Evolutionary conservation across 129 eudicot species (phyloP), one percentile per base, ranked within the genome.

Genomic region (Pseudognaphalium luteoalbum): DNA sequence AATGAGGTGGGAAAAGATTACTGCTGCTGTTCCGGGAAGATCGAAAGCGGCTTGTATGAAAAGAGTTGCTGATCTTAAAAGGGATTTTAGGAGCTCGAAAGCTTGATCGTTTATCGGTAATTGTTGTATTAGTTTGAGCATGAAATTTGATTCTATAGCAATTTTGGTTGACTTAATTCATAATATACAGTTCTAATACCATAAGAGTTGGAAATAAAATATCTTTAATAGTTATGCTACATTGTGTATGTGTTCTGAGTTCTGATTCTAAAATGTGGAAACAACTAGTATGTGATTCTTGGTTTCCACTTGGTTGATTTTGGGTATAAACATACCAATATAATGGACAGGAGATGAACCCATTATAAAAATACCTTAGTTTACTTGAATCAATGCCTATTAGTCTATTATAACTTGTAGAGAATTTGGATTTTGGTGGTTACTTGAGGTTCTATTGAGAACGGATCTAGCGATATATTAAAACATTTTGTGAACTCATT

Each of bases 1-100:
- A 0, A 85, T 87, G 98, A 86, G 98, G 78, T 94, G 98, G 98
- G 98, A 94, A 91, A 94, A 94, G 92, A 87, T 94, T 39, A 83
- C 91, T 11, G 96, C 98, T n/a, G 86, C 96, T 33, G 90, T 94
- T 16, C 96, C 96, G 0, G 98, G 98, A 34, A 83, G 86, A 44
- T 78, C 93, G 0, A 94, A 91, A 84, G 87, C 90, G 0, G 96
- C 87, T 6, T 95, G 97, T 76, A 86, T 89, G 92, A 91, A 85
- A 71, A 87, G 97, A 63, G 90, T 95, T 78, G 44, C 89, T 32
- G 99, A 89, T 72, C 78, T 95, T 95, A 95, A 94, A 81, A 91
- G 77, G 80, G 94, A 87, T 74, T 94, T 89, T 61, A 59, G 99
- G 73, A 94, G 85, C 70, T 85, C 99, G 0, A 94, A 91, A 81